phyloP scores from a whole-genome alignment of 371 early-diverging fungal species.

The Mortierella sp. region DNA sequence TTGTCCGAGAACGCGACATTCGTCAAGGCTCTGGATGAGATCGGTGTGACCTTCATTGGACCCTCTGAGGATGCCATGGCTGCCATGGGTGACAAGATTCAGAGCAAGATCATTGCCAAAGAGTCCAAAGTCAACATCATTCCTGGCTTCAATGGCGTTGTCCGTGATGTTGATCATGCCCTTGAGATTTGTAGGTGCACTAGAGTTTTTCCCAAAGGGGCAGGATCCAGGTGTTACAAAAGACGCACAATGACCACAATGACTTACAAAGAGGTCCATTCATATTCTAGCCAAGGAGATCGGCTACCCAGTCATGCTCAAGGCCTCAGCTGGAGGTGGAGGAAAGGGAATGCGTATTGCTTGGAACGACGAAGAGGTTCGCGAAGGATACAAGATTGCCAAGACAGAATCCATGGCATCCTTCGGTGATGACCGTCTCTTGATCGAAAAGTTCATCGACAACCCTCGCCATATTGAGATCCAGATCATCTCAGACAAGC shows the following conservation, averaged over 20 bases:
- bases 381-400: constrained; percentile 84
- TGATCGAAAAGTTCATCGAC: constrained; percentile 95
- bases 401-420: constrained; percentile 85
- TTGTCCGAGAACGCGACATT: constrained; percentile 85
- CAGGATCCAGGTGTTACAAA: no score
- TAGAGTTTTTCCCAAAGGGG: no score
- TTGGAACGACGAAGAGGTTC: constrained; percentile 74
- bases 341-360: constrained; percentile 93
- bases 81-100: constrained; percentile 95
- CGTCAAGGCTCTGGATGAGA: constrained; percentile 72
- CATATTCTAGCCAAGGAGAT: constrained; percentile 57
- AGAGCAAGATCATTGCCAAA: constrained; percentile 88
- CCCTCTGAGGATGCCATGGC: constrained; percentile 84
- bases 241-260: no score
- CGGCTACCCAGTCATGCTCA: constrained; percentile 89
- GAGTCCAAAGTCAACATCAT: constrained; percentile 86
- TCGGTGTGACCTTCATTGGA: constrained; percentile 83
- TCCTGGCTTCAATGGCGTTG: constrained; percentile 92
- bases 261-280: not conserved
- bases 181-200: constrained; percentile 67
- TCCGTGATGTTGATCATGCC: constrained; percentile 75
- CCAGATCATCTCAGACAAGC: constrained; percentile 75
- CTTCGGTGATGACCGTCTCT: constrained; percentile 90
- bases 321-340: constrained; percentile 93
- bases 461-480: constrained; percentile 92